Percentiles rank a stretch among this genome's conserved stretches.
phyloP scores from a whole-genome alignment of 345 rosid species.

The Punica granatum region DNA sequence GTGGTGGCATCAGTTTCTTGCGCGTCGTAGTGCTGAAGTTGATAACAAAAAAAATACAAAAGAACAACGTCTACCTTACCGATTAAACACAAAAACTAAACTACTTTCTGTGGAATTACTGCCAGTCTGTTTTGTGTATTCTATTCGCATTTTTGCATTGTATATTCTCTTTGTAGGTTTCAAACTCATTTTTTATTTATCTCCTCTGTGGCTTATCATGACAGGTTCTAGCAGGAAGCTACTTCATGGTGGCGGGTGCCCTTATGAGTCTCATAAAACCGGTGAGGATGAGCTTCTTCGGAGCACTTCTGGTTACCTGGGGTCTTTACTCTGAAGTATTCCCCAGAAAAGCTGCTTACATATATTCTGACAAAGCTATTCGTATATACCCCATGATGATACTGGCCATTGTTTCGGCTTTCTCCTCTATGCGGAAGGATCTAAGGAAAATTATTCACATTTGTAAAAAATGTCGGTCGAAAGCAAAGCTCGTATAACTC shows the following conservation, averaged over 20 bases:
- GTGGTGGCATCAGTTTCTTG: not conserved
- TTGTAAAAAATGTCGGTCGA: constrained; percentile 12
- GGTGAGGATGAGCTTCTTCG: constrained; percentile 55
- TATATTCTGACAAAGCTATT: constrained; percentile 11
- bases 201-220: not conserved
- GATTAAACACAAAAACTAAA: not conserved
- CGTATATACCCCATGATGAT: constrained; percentile 37
- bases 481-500: not conserved
- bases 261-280: constrained; percentile 34
- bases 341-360: constrained; percentile 13
- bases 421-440: constrained; percentile 55
- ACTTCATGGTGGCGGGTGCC: constrained; percentile 69
- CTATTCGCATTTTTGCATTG: not conserved
- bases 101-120: not conserved
- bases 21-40: not conserved
- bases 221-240: constrained; percentile 76
- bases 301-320: constrained; percentile 52
- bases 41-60: not conserved
- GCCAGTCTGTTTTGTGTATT: not conserved
- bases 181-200: not conserved
- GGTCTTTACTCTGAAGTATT: constrained; percentile 46
- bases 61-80: not conserved
- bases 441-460: constrained; percentile 44
- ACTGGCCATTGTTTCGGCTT: constrained; percentile 44
- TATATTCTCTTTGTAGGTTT: not conserved